A percentile compares a stretch with the other conserved stretches of the same genome.
These are phyloP conservation scores for Leishmania arabica DNA, from an alignment of 208 protist genomes.

Conservation along the genomic window DNA sequence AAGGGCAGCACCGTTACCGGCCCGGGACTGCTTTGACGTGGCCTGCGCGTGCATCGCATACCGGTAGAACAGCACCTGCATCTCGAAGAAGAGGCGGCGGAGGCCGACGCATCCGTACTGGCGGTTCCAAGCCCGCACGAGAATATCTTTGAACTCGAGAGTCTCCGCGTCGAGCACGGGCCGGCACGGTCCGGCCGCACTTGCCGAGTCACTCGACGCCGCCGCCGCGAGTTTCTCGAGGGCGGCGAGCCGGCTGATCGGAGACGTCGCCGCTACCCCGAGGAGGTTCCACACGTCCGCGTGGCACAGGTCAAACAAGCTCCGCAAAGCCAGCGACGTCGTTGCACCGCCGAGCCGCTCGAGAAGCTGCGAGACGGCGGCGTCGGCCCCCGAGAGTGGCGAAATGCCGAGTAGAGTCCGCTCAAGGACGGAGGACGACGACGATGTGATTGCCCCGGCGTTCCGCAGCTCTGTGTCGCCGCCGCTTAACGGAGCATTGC, in stretches of 20 bases:
- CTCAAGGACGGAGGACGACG: not conserved
- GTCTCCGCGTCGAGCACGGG: slow-evolving; percentile 19
- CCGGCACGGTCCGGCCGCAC: slow-evolving; percentile 3
- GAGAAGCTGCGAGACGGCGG: not conserved
- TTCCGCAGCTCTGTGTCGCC: not conserved
- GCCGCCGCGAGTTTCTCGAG: slow-evolving; percentile 22
- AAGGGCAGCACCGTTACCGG: not conserved
- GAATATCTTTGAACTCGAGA: slow-evolving; percentile 34
- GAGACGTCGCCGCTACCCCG: slow-evolving; percentile 21
- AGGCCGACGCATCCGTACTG: slow-evolving; percentile 48
- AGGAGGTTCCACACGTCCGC: slow-evolving; percentile 28
- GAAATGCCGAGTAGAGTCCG: not conserved
- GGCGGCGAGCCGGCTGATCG: slow-evolving; percentile 27
- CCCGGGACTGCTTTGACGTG: not conserved
- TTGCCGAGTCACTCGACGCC: not conserved
- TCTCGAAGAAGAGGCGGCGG: slow-evolving; percentile 56
- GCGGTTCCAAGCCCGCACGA: slow-evolving; percentile 48
- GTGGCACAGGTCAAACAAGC: slow-evolving; percentile 12
- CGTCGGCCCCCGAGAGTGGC: not conserved
- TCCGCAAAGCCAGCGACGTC: slow-evolving; percentile 28
- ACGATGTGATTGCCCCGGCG: not conserved
- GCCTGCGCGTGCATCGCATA: not conserved
- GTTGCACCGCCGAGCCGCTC: slow-evolving; percentile 24
- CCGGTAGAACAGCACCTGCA: slow-evolving; percentile 50
- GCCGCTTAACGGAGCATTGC: not conserved